Evolutionary conservation across 768 basidiomycete species (phyloP).

Genomic region (Kwoniella dendrophila): DNA sequence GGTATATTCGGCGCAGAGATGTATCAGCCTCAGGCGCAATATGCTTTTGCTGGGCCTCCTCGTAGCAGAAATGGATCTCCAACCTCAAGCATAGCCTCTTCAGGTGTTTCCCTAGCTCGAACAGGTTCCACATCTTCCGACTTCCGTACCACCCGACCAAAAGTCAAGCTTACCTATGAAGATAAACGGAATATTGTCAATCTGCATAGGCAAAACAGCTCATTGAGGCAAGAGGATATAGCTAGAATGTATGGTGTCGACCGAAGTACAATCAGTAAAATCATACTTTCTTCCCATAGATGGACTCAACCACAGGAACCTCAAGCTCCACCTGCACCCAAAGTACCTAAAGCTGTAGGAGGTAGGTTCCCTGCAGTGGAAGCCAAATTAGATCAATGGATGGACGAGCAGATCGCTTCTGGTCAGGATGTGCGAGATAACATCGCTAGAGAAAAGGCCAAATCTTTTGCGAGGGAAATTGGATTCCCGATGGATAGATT

Average conservation of each 20-base stretch:
- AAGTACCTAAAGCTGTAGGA: slow-evolving; percentile 37
- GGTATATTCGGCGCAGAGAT: slow-evolving; percentile 14
- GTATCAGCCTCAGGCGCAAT: slow-evolving; percentile 19
- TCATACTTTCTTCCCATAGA: slow-evolving; percentile 48
- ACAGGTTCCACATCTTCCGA: slow-evolving; percentile 40
- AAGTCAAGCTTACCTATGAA: slow-evolving; percentile 54
- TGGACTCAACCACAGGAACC: slow-evolving; percentile 51
- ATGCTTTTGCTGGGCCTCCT: slow-evolving; percentile 32
- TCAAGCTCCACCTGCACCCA: slow-evolving; percentile 35
- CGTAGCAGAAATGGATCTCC: slow-evolving; percentile 40
- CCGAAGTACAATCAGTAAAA: slow-evolving; percentile 54
- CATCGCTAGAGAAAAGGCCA: slow-evolving; percentile 49
- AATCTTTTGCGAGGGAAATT: slow-evolving; percentile 48
- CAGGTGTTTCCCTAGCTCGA: slow-evolving; percentile 32
- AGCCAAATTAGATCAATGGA: slow-evolving; percentile 50
- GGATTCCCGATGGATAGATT: slow-evolving; percentile 50
- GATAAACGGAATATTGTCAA: slow-evolving; percentile 54
- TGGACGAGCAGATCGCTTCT: slow-evolving; percentile 48
- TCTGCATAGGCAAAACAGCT: slow-evolving; percentile 46
- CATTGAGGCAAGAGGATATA: slow-evolving; percentile 54
- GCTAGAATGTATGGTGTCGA: slow-evolving; percentile 54
- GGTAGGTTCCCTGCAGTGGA: slow-evolving; percentile 55
- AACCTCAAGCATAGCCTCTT: slow-evolving; percentile 33
- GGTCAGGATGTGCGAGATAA: slow-evolving; percentile 50
- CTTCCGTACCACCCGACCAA: slow-evolving; percentile 35